Evolutionary conservation across 305 asterid species (phyloP), one percentile per base, ranked within the genome.

Genomic region (Fraxinus albicans): DNA sequence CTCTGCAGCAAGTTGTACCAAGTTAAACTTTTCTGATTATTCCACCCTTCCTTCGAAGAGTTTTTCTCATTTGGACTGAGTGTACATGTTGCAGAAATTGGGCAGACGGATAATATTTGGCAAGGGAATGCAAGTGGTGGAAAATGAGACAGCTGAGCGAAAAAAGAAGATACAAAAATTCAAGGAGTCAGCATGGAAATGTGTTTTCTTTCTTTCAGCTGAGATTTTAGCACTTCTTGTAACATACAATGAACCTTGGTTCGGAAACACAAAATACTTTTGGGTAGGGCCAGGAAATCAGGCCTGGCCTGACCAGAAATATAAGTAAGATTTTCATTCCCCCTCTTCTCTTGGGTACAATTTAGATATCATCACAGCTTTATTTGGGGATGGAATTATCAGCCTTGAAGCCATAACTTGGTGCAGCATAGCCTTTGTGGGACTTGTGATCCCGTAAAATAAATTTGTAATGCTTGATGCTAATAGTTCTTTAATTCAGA

Each of bases 131-230:
- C 88, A 88, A 86, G 81, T 50, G 76, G 83, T 88, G 74, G 91
- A 86, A 76, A 82, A 80, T 67, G 91, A 89, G 86, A 87, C 88
- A 50, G 90, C 77, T 13, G 94, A 89, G 60, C 86, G 85, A 55
- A 89, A 84, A 77, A 93, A 91, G 91, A 94, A 91, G 86, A 87
- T 96, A 77, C 80, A 88, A 44, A 96, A 96, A 88, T 94, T 96
- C 94, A 94, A 93, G 89, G 98, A 94, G 87, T 96, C 99, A 15
- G 98, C 98, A 55, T 96, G 99, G 99, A 96, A 94, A 84, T 96
- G 93, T 63, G 82, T 94, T 70, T 96, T 93, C 83, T 96, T 72
- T 88, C 97, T 96, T 81, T 96, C 98, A 10, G 98, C 98, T 6
- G 99, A 96, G 89, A 72, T 91, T 76, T 90, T 92, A 50, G 95